phyloP scores from a whole-genome alignment of 257 asterid species.

The Vinca minor region DNA sequence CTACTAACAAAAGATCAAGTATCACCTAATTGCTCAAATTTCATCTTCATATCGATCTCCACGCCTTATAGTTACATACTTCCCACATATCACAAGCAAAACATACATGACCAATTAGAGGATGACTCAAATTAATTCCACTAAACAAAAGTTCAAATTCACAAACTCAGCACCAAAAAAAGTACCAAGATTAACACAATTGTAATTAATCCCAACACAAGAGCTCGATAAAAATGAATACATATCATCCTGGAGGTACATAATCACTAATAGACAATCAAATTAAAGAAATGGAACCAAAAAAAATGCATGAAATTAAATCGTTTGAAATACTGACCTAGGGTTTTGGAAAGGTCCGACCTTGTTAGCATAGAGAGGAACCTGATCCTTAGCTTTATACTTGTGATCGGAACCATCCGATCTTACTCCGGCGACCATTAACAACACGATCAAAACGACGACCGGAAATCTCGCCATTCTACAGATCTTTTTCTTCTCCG shows the following conservation, averaged over 20 bases:
- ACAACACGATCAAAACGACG: conserved; percentile 24
- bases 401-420: conserved; percentile 77
- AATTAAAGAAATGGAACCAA: not conserved
- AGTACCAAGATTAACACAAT: not conserved
- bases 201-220: not conserved
- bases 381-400: conserved; percentile 59
- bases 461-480: conserved; percentile 14
- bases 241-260: not conserved
- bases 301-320: not conserved
- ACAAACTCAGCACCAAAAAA: not conserved
- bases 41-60: not conserved
- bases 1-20: not conserved
- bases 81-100: not conserved
- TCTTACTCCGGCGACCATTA: conserved; percentile 25
- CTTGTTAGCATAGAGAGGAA: conserved; percentile 77
- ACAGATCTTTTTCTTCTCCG: conserved; percentile 17
- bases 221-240: not conserved
- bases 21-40: not conserved
- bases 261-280: not conserved
- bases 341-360: conserved; percentile 94
- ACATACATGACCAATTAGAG: not conserved
- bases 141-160: not conserved
- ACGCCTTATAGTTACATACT: not conserved
- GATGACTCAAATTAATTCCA: not conserved
- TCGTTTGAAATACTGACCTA: conserved; percentile 30